Conservation (phyloP, 495 filamentous ascomycete genomes). For the Thozetella sp. region DNA sequence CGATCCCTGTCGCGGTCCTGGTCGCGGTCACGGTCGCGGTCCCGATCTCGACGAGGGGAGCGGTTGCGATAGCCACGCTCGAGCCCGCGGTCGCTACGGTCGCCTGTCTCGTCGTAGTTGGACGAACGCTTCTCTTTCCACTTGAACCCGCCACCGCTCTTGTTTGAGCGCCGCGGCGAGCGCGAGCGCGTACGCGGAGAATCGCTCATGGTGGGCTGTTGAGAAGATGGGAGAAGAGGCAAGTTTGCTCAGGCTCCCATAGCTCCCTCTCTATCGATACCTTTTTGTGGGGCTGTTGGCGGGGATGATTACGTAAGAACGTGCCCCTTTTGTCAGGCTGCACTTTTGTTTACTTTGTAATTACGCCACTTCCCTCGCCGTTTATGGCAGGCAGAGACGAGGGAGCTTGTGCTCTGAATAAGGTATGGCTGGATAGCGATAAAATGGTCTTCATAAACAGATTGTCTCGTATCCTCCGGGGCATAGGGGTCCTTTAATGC, state of each 20-base stretch:
- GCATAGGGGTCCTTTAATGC: too few species aligned
- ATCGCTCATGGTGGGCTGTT: constrained; percentile 16
- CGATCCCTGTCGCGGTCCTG: constrained; percentile 22
- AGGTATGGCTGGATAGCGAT: too few species aligned
- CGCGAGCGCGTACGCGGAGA: constrained; percentile 33
- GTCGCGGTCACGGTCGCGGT: constrained; percentile 29
- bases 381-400: too few species aligned
- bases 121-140: constrained; percentile 68
- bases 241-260: neutral
- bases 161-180: constrained; percentile 32
- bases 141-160: constrained; percentile 54
- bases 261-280: constrained; percentile 1
- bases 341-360: constrained; percentile 1
- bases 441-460: too few species aligned
- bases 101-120: constrained; percentile 48
- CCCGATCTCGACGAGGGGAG: constrained; percentile 33
- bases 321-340: neutral
- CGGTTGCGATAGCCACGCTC: constrained; percentile 57
- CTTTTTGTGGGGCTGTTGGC: constrained; percentile 19
- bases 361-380: constrained; percentile 6
- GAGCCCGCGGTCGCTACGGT: constrained; percentile 33
- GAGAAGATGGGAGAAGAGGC: neutral
- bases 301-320: constrained; percentile 1
- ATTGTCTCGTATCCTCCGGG: too few species aligned
- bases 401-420: too few species aligned